Evolutionary conservation across 345 rosid genomes (phyloP).

Genomic region (Atalantia buxifolia): DNA sequence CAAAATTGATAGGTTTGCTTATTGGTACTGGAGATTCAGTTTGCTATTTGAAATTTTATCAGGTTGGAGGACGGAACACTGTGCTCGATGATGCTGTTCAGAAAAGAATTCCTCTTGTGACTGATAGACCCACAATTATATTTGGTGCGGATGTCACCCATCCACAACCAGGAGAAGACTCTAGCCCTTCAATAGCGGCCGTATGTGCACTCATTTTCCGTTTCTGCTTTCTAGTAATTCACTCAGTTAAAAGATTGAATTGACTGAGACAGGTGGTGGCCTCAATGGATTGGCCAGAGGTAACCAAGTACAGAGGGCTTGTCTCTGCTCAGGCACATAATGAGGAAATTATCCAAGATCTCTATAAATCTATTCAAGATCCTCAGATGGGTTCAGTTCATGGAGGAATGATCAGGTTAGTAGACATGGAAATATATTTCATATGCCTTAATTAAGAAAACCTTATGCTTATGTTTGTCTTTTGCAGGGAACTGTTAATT

Average conservation of each 20-base stretch:
- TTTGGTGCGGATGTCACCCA: slow-evolving; percentile 88
- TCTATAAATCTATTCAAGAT: slow-evolving; percentile 36
- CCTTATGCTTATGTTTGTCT: background rate
- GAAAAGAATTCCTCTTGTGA: slow-evolving; percentile 45
- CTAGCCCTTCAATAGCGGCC: slow-evolving; percentile 80
- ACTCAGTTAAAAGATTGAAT: slow-evolving; percentile 6
- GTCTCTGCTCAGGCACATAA: slow-evolving; percentile 68
- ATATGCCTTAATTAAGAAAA: background rate
- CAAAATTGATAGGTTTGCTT: background rate
- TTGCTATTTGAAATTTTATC: background rate
- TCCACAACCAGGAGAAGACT: slow-evolving; percentile 71
- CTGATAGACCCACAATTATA: slow-evolving; percentile 64
- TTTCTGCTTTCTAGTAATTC: background rate
- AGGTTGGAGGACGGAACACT: slow-evolving; percentile 79
- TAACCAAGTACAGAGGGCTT: slow-evolving; percentile 65
- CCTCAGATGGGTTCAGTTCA: slow-evolving; percentile 27
- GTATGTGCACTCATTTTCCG: slow-evolving; percentile 26
- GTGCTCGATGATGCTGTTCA: slow-evolving; percentile 54
- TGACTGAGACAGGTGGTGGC: slow-evolving; percentile 60
- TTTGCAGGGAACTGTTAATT: slow-evolving; percentile 49
- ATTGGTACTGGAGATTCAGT: background rate
- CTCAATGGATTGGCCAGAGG: slow-evolving; percentile 88
- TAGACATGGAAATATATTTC: background rate
- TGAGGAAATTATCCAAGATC: slow-evolving; percentile 67
- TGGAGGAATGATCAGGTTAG: slow-evolving; percentile 67